These are phyloP conservation scores for Mycena crocata DNA, from an alignment of 768 basidiomycete genomes.

Conservation along the genomic window DNA sequence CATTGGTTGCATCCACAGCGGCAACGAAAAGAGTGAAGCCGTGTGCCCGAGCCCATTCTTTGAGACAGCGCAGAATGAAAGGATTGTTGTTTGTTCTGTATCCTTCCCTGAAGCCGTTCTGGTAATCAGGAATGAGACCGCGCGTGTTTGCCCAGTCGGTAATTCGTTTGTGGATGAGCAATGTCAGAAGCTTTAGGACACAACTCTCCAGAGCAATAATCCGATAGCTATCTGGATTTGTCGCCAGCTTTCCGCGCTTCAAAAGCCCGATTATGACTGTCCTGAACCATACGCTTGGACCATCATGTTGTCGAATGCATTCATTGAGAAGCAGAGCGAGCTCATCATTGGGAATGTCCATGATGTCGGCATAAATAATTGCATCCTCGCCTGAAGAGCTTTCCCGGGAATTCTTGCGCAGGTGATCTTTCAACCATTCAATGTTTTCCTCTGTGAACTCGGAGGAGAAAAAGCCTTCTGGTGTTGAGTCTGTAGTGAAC, in stretches of 20 bases:
- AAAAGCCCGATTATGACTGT: constrained; percentile 27
- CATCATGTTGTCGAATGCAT: constrained; percentile 15
- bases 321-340: constrained; percentile 21
- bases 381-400: constrained; percentile 25
- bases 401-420: background rate
- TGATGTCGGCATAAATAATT: constrained; percentile 24
- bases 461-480: constrained; percentile 6
- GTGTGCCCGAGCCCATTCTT: constrained; percentile 25
- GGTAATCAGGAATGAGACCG: constrained; percentile 36
- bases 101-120: constrained; percentile 40
- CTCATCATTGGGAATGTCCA: constrained; percentile 12
- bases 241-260: constrained; percentile 25
- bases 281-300: constrained; percentile 18
- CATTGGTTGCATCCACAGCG: constrained; percentile 38
- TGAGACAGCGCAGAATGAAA: constrained; percentile 34
- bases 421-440: constrained; percentile 1
- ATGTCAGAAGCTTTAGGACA: constrained; percentile 38
- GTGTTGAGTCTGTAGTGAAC: background rate
- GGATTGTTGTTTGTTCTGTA: constrained; percentile 31
- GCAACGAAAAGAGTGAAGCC: constrained; percentile 29
- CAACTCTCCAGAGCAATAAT: constrained; percentile 41
- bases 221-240: constrained; percentile 35
- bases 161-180: constrained; percentile 32
- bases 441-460: constrained; percentile 10
- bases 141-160: constrained; percentile 29